A percentile compares a stretch with the other conserved stretches of the same genome.
Evolutionary conservation across 2,329 filamentous ascomycete genomes (phyloP).

Genomic region (Ceratocystis papillata): DNA sequence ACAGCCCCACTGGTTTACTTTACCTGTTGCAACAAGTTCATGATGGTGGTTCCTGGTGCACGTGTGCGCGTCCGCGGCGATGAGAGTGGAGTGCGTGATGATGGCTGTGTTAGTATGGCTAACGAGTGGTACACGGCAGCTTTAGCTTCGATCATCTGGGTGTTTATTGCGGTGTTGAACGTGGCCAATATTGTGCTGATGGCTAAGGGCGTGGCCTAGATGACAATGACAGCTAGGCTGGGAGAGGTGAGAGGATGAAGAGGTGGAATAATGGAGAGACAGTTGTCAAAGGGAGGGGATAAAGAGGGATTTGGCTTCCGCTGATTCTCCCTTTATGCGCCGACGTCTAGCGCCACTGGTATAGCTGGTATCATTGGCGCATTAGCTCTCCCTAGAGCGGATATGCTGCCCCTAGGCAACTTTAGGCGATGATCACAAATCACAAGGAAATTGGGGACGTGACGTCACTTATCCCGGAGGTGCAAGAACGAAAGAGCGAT

Average conservation of each 20-base stretch:
- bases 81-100: slow-evolving; percentile 22
- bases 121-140: slow-evolving; percentile 56
- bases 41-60: slow-evolving; percentile 53
- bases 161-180: slow-evolving; percentile 67
- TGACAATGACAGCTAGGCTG: background rate
- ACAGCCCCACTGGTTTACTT: slow-evolving; percentile 76
- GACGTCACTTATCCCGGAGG: background rate
- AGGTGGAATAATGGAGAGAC: too few relatives aligned
- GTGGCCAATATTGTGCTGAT: slow-evolving; percentile 58
- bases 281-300: background rate
- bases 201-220: slow-evolving; percentile 30
- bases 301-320: background rate
- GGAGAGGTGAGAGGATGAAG: background rate
- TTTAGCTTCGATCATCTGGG: slow-evolving; percentile 53
- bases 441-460: too few relatives aligned
- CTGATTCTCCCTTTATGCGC: background rate
- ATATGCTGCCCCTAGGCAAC: background rate
- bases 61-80: slow-evolving; percentile 31
- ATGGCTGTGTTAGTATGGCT: slow-evolving; percentile 48
- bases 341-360: background rate
- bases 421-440: background rate
- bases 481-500: background rate
- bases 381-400: background rate
- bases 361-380: background rate
- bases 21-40: slow-evolving; percentile 66